Evolutionary conservation across 2,329 filamentous ascomycete genomes (phyloP).

Genomic region (Cladosporium sp.): DNA sequence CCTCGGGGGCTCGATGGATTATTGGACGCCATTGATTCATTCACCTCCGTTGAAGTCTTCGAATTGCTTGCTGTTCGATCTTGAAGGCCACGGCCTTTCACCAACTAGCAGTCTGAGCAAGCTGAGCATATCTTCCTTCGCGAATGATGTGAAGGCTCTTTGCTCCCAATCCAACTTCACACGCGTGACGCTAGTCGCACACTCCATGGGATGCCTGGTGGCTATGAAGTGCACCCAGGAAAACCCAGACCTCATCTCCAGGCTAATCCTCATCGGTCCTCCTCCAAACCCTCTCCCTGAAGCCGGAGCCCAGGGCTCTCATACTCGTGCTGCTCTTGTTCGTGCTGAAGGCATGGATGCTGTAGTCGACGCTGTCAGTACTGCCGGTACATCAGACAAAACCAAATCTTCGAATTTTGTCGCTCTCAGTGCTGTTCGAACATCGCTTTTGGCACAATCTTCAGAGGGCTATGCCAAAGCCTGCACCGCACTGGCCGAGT

Average conservation of each 20-base stretch:
- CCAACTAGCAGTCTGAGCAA: conserved; percentile 45
- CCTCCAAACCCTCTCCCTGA: conserved; percentile 44
- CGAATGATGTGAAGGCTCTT: conserved; percentile 28
- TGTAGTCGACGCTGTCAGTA: conserved; percentile 39
- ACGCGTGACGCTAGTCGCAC: conserved; percentile 44
- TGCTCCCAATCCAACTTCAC: conserved; percentile 33
- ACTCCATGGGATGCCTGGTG: conserved; percentile 33
- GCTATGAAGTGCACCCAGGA: neutral
- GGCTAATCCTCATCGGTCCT: conserved; percentile 47
- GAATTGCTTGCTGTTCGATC: conserved; percentile 40
- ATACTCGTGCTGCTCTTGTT: conserved; percentile 38
- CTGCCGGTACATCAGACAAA: conserved; percentile 34
- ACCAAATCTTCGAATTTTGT: conserved; percentile 34
- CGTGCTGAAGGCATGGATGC: conserved; percentile 43
- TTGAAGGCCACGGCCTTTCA: conserved; percentile 55
- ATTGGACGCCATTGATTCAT: conserved; percentile 43
- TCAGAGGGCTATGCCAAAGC: neutral
- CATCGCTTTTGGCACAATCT: neutral
- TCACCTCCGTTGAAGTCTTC: conserved; percentile 1
- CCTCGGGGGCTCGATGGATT: conserved; percentile 45
- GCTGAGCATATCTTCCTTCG: conserved; percentile 43
- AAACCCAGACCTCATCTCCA: conserved; percentile 39
- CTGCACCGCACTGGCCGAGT: neutral
- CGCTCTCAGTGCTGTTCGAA: neutral
- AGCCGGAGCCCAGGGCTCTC: conserved; percentile 27